Evolutionary conservation across 805 yeast species (phyloP), one percentile per base, ranked within the genome.

Genomic region (Yamadazyma sp.): DNA sequence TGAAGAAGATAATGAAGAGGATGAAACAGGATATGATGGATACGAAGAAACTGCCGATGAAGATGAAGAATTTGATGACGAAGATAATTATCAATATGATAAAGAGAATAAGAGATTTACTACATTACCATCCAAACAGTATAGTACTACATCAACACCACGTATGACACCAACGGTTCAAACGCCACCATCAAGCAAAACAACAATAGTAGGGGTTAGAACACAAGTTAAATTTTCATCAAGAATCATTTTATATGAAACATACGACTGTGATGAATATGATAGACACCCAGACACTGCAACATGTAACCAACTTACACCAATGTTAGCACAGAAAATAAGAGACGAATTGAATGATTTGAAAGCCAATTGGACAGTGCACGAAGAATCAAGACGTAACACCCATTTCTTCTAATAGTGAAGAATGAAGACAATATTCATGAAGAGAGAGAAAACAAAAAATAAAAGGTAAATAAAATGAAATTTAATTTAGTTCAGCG

Each of bases 281-380:
- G 97, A 91, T 58, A 78, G 98, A 50, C 87, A 81, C 45, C 96
- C 97, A 0, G 97, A 88, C 43, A 69, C 80, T 19, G 95, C 95
- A 3, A 88, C 97, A 2, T 91, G 97, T 62, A 87, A 89, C 58
- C 87, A 82, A 53, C 69, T 88, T 56, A 88, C 96, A 1, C 96
- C 97, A 5, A 69, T 73, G 38, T 62, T 88, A 53, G 96, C 97
- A 0, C 88, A 86, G 56, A 78, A 76, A 58, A 87, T 91, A 49
- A 83, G 81, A 60, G 84, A 82, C 24, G 98, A 91, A 58, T 66
- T 91, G 54, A 89, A 93, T 58, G 73, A 69, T 35, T 62, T 88
- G 53, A 89, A 87, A 62, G 65, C 79, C 15, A 77, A 75, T 42
- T 91, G 91, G 98, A 80, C 73, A 22, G 73, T 91, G 22, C 98